Evolutionary conservation across 169 alveolate genomes (phyloP).

Genomic region (Toxoplasma gondii): DNA sequence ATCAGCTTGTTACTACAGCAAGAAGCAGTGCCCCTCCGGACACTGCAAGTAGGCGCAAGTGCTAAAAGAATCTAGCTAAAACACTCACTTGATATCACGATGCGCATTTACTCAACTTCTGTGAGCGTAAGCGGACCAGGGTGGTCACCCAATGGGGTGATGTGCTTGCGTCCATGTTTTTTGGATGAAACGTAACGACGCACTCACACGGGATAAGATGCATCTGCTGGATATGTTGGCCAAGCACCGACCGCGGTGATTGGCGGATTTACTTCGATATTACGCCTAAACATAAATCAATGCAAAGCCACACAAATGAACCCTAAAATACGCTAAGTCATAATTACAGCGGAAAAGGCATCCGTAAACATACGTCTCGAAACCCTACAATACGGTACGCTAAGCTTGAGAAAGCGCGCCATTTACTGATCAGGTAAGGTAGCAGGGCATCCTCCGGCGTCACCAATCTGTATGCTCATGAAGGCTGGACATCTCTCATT

Average conservation of each 20-base stretch:
- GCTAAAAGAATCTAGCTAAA: too few relatives aligned
- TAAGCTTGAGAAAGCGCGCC: too few relatives aligned
- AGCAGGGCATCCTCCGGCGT: too few relatives aligned
- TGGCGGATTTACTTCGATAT: slow-evolving; percentile 12
- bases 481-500: too few relatives aligned
- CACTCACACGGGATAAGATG: slow-evolving; percentile 60
- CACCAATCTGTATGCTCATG: too few relatives aligned
- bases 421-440: too few relatives aligned
- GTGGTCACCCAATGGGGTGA: slow-evolving; percentile 75
- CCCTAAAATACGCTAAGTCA: too few relatives aligned
- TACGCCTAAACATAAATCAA: slow-evolving; percentile 7
- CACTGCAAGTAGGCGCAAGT: too few relatives aligned
- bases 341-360: too few relatives aligned
- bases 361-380: too few relatives aligned
- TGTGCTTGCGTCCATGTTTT: slow-evolving; percentile 75
- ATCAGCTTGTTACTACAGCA: neutral
- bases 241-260: slow-evolving; percentile 72
- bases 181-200: slow-evolving; percentile 70
- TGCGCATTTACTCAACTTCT: slow-evolving; percentile 46
- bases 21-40: too few relatives aligned
- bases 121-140: slow-evolving; percentile 69
- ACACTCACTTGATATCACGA: neutral
- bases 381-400: too few relatives aligned
- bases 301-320: slow-evolving; percentile 61
- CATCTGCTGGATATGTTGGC: slow-evolving; percentile 76